phyloP scores from a whole-genome alignment of 2,329 filamentous ascomycete species.

The Colletotrichum orbiculare region DNA sequence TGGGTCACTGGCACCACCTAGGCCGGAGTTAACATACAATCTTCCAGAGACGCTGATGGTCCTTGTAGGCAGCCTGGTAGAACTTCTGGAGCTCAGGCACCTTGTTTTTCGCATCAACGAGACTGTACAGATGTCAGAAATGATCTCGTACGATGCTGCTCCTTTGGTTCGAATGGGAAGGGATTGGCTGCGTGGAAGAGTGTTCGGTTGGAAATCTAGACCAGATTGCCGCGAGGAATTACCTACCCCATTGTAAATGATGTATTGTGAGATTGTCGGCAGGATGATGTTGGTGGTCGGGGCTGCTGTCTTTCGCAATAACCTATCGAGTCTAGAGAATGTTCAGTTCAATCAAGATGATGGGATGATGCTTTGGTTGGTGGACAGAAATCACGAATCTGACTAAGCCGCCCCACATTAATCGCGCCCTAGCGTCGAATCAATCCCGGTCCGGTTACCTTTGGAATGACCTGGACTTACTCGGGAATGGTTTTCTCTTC shows the following conservation, averaged over 20 bases:
- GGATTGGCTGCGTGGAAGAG: conserved; percentile 39
- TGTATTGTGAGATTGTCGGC: conserved; percentile 39
- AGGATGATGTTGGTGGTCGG: conserved; percentile 40
- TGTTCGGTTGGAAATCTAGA: background rate
- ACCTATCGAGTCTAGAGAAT: conserved; percentile 42
- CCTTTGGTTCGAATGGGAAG: conserved; percentile 2
- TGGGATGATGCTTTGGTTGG: conserved; percentile 33
- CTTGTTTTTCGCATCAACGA: conserved; percentile 79
- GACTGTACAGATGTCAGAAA: conserved; percentile 53
- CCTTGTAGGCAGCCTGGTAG: conserved; percentile 79
- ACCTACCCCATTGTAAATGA: conserved; percentile 56
- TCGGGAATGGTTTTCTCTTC: background rate
- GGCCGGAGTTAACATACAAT: conserved; percentile 71
- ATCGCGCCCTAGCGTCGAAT: conserved; percentile 5
- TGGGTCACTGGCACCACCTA: background rate
- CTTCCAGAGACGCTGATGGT: conserved; percentile 77
- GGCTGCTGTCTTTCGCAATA: conserved; percentile 31
- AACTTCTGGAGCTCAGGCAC: conserved; percentile 80
- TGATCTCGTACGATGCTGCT: conserved; percentile 32
- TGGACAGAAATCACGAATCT: conserved; percentile 12
- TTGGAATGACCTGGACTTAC: conserved; percentile 14
- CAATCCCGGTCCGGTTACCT: conserved; percentile 23
- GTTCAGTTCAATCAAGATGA: conserved; percentile 39
- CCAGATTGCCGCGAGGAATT: background rate
- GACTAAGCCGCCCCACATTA: conserved; percentile 27